These are phyloP conservation scores for Paralagenidium karlingii DNA, from an alignment of 352 stramenopile species.

Conservation along the genomic window DNA sequence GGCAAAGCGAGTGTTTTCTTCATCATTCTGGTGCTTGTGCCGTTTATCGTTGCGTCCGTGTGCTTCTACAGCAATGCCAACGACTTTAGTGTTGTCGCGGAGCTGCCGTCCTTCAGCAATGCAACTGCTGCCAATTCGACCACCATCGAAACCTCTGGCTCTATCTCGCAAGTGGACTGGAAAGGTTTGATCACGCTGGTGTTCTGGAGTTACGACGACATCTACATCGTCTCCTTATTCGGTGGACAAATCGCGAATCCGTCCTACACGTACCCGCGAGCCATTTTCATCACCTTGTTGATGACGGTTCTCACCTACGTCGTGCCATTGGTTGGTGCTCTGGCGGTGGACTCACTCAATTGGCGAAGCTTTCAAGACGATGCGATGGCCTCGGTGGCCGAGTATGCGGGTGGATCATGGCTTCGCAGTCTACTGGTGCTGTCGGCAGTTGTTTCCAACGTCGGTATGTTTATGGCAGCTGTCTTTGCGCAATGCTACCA, in stretches of 20 bases:
- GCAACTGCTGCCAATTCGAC: constrained; percentile 14
- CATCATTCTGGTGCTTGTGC: constrained; percentile 78
- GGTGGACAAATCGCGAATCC: constrained; percentile 67
- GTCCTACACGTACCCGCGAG: constrained; percentile 40
- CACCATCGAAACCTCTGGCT: constrained; percentile 22
- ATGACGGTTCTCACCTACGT: constrained; percentile 52
- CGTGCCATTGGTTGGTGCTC: constrained; percentile 51
- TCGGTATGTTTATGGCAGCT: constrained; percentile 81
- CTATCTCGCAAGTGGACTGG: constrained; percentile 37
- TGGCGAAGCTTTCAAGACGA: too few species aligned
- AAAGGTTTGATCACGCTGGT: constrained; percentile 74
- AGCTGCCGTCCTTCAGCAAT: constrained; percentile 20
- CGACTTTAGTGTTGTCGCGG: constrained; percentile 18
- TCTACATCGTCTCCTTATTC: constrained; percentile 66
- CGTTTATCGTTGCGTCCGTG: constrained; percentile 72
- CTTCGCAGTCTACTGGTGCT: constrained; percentile 72
- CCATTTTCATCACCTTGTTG: constrained; percentile 61
- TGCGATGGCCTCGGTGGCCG: too few species aligned
- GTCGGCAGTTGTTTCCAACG: constrained; percentile 49
- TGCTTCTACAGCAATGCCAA: constrained; percentile 12
- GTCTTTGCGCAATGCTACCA: constrained; percentile 79
- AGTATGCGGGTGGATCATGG: constrained; percentile 54
- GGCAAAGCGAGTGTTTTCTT: constrained; percentile 62
- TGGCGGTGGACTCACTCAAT: constrained; percentile 5
- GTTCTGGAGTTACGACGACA: constrained; percentile 89